These are phyloP conservation scores for Epichloe sp. DNA, from an alignment of 2,329 filamentous ascomycete species.

Conservation along the genomic window DNA sequence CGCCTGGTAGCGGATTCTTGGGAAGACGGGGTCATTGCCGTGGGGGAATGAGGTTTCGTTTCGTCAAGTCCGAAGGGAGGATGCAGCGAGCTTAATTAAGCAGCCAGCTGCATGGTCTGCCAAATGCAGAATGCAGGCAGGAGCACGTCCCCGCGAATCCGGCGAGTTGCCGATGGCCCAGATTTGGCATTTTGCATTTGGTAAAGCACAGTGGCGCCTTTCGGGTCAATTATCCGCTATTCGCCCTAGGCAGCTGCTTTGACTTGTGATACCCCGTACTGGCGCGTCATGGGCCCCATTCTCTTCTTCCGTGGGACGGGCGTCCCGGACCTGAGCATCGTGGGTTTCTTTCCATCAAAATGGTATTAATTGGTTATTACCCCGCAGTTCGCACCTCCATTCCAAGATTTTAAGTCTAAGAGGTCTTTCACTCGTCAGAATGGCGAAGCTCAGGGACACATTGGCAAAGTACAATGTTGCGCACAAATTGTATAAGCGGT, in stretches of 20 bases:
- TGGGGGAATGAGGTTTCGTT: not conserved
- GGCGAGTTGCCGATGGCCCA: not conserved
- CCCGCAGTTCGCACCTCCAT: too few relatives aligned
- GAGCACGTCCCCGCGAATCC: not conserved
- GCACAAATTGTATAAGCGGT: slow-evolving; percentile 39
- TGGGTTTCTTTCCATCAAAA: too few relatives aligned
- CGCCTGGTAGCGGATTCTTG: slow-evolving; percentile 2
- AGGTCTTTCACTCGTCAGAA: not conserved
- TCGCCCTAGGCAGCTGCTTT: not conserved
- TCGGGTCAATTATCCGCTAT: not conserved
- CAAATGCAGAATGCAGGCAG: not conserved
- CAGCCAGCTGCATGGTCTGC: too few relatives aligned
- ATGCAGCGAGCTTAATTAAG: not conserved
- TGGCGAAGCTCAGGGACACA: not conserved
- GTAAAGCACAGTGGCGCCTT: not conserved
- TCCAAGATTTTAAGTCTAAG: too few relatives aligned
- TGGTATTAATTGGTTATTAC: not conserved
- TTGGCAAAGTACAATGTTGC: slow-evolving; percentile 24
- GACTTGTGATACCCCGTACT: not conserved
- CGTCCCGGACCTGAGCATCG: too few relatives aligned
- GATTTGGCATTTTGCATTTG: not conserved
- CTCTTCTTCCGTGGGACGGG: not conserved
- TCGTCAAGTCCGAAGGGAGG: not conserved
- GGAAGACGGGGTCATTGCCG: slow-evolving; percentile 2
- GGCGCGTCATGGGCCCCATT: not conserved